Conservation (phyloP, 768 basidiomycete species). For the Mycena indigotica region DNA sequence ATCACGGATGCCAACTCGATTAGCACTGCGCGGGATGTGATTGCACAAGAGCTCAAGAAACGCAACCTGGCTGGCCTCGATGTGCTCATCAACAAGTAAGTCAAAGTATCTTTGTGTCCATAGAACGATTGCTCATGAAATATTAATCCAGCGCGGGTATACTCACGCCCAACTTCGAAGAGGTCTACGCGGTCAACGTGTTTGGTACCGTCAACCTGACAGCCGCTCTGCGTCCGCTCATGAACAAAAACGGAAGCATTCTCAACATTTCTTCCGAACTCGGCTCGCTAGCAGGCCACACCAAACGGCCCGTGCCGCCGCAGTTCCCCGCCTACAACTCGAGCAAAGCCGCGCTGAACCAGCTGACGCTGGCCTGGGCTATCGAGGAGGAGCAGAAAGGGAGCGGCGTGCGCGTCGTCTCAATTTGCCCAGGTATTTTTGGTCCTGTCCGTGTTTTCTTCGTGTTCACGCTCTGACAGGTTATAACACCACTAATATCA, state of each 20-base stretch:
- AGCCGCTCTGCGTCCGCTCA: slow-evolving; percentile 8
- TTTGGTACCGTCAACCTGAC: slow-evolving; percentile 10
- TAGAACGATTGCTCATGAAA: not conserved
- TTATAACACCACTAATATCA: slow-evolving; percentile 6
- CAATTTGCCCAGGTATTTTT: slow-evolving; percentile 9
- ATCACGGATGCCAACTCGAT: slow-evolving; percentile 18
- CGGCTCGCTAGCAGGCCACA: not conserved
- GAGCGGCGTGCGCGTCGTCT: slow-evolving; percentile 6
- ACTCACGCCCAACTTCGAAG: not conserved
- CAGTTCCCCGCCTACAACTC: slow-evolving; percentile 4
- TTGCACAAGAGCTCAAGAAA: not conserved
- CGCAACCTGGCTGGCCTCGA: slow-evolving; percentile 1
- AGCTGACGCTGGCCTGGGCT: slow-evolving; percentile 13
- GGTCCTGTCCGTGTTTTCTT: not conserved
- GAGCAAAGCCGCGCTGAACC: slow-evolving; percentile 15
- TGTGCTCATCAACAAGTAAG: slow-evolving; percentile 17
- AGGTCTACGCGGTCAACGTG: slow-evolving; percentile 6
- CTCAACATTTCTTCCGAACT: slow-evolving; percentile 14
- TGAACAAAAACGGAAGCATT: slow-evolving; percentile 8
- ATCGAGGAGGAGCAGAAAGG: slow-evolving; percentile 10
- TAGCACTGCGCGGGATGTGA: not conserved
- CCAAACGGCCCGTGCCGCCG: not conserved
- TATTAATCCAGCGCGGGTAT: slow-evolving; percentile 4
- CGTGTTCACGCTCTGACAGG: not conserved
- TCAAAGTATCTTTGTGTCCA: not conserved